Percentiles rank a stretch among this genome's conserved stretches.
phyloP scores from a whole-genome alignment of 768 basidiomycete genomes.

The Lyophyllum decastes region DNA sequence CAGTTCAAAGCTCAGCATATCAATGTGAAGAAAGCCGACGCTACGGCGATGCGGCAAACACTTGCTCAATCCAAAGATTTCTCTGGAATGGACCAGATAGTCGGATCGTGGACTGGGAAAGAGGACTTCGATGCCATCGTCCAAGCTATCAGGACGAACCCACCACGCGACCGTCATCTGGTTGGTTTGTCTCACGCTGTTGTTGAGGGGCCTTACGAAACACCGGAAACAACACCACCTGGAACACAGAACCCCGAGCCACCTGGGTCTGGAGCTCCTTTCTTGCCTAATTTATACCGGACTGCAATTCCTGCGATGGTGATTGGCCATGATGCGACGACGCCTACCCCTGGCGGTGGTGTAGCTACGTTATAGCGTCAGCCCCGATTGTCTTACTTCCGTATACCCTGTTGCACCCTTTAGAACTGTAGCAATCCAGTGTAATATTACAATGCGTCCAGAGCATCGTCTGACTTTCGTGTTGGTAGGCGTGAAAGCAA shows the following conservation, averaged over 20 bases:
- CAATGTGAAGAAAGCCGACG: constrained; percentile 57
- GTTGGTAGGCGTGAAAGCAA: not conserved
- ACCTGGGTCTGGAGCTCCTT: constrained; percentile 52
- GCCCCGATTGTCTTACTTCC: not conserved
- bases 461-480: not conserved
- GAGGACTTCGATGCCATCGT: constrained; percentile 60
- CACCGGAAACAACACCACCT: constrained; percentile 42
- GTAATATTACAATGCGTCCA: not conserved
- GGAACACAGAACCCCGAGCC: constrained; percentile 61
- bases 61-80: constrained; percentile 66
- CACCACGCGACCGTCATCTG: constrained; percentile 36
- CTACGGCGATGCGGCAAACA: constrained; percentile 52
- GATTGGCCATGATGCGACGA: constrained; percentile 44
- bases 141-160: constrained; percentile 48
- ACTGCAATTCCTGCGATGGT: constrained; percentile 38
- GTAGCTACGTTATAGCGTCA: constrained; percentile 6
- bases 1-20: constrained; percentile 77
- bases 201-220: constrained; percentile 20
- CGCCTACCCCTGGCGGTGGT: constrained; percentile 39
- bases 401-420: not conserved
- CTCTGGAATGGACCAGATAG: constrained; percentile 50
- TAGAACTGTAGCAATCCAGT: not conserved
- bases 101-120: constrained; percentile 60
- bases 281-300: constrained; percentile 41
- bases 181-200: constrained; percentile 24